Evolutionary conservation across 2,329 filamentous ascomycete species (phyloP).

Genomic region (Apiospora rasikravindrae): DNA sequence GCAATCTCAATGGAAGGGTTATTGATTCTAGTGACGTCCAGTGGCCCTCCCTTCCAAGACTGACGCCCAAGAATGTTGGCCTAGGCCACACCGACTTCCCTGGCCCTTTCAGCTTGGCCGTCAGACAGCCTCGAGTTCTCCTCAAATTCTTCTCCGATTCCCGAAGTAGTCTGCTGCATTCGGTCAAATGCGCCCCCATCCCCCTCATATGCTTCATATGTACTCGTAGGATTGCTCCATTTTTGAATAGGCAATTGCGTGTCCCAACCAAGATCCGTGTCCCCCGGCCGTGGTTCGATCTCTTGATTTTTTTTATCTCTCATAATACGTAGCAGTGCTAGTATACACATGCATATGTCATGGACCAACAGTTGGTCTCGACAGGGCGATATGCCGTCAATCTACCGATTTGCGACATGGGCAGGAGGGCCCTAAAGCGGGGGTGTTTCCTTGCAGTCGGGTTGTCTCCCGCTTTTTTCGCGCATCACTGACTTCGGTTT

Average conservation of each 20-base stretch:
- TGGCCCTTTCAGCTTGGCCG: neutral
- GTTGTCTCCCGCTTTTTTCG: constrained; percentile 6
- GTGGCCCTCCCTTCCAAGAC: neutral
- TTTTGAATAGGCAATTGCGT: constrained; percentile 2
- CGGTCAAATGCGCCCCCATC: neutral
- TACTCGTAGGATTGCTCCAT: neutral
- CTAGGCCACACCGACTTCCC: constrained; percentile 1
- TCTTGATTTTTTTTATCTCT: constrained; percentile 4
- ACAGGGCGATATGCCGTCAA: constrained; percentile 6
- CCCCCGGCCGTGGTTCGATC: neutral
- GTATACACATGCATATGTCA: neutral
- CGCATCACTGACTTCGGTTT: neutral
- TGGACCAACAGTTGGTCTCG: neutral
- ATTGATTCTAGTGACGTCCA: neutral
- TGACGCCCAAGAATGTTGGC: neutral
- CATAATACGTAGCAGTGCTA: neutral
- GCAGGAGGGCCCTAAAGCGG: constrained; percentile 11
- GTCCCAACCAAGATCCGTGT: neutral
- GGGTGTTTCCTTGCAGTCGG: constrained; percentile 5
- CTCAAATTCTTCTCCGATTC: neutral
- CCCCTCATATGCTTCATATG: neutral
- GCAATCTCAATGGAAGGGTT: neutral
- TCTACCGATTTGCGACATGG: constrained; percentile 15
- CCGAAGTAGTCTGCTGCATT: neutral
- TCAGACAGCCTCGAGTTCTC: neutral